Evolutionary conservation across 371 early-diverging fungal species (phyloP).

Genomic region (Zychaea mexicana): DNA sequence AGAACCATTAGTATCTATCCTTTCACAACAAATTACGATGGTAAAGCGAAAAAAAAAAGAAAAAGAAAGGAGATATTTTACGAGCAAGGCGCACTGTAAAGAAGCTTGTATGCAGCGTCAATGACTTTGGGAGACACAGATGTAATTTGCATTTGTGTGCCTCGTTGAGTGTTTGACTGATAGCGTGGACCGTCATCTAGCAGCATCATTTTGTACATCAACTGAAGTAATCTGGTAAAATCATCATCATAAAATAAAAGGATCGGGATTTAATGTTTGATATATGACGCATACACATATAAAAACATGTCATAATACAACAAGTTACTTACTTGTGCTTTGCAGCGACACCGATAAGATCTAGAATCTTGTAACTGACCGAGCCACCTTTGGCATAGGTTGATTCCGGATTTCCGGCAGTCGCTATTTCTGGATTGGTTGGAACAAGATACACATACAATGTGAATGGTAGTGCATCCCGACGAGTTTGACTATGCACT

Average conservation of each 20-base stretch:
- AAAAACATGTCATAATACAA: too few relatives aligned
- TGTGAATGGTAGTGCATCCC: slow-evolving; percentile 73
- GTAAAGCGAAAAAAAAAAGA: neutral
- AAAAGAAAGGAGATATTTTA: slow-evolving; percentile 23
- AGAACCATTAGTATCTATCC: too few relatives aligned
- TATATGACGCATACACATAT: too few relatives aligned
- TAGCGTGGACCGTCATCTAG: slow-evolving; percentile 73
- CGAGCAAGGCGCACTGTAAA: slow-evolving; percentile 81
- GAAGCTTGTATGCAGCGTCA: slow-evolving; percentile 76
- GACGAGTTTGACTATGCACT: slow-evolving; percentile 69
- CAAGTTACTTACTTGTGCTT: slow-evolving; percentile 61
- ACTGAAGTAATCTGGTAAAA: slow-evolving; percentile 55
- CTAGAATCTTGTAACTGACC: slow-evolving; percentile 64
- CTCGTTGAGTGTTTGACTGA: slow-evolving; percentile 50
- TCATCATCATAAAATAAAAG: neutral
- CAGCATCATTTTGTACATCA: slow-evolving; percentile 84
- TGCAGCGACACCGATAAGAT: slow-evolving; percentile 69
- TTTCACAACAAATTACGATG: too few relatives aligned
- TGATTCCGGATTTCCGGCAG: slow-evolving; percentile 55
- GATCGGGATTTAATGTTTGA: too few relatives aligned
- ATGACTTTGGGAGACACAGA: slow-evolving; percentile 80
- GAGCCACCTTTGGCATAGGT: slow-evolving; percentile 77
- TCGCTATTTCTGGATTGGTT: slow-evolving; percentile 51
- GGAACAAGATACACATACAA: slow-evolving; percentile 80
- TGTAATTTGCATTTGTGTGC: slow-evolving; percentile 31